phyloP scores from a whole-genome alignment of 2,329 filamentous ascomycete species.

The Lecanicillium sp. region DNA sequence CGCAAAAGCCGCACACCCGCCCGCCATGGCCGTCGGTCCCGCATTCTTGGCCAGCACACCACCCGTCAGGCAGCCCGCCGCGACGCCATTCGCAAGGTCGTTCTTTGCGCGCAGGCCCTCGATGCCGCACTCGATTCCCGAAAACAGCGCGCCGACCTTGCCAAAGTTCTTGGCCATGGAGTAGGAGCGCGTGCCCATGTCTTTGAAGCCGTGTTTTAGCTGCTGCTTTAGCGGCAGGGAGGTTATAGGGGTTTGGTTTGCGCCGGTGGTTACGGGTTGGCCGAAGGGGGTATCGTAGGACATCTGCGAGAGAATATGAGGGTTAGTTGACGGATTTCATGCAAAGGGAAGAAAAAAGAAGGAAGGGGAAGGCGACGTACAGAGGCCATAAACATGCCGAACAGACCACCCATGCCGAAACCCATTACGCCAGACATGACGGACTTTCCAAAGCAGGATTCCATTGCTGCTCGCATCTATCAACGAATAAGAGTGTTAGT shows the following conservation, averaged over 20 bases:
- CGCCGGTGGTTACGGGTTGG: conserved; percentile 30
- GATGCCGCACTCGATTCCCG: conserved; percentile 90
- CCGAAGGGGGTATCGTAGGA: conserved; percentile 91
- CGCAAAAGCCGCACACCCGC: conserved; percentile 89
- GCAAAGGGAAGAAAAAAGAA: neutral
- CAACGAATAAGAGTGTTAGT: conserved; percentile 7
- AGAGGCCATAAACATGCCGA: conserved; percentile 96
- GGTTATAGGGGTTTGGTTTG: conserved; percentile 31
- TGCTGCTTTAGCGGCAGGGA: conserved; percentile 78
- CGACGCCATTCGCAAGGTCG: conserved; percentile 79
- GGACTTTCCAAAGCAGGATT: conserved; percentile 85
- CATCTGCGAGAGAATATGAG: conserved; percentile 53
- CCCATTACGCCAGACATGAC: conserved; percentile 87
- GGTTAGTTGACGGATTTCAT: neutral
- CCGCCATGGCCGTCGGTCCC: conserved; percentile 77
- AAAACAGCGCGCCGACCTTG: conserved; percentile 83
- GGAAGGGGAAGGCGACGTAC: conserved; percentile 42
- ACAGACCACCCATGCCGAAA: conserved; percentile 86
- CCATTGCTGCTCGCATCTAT: conserved; percentile 78
- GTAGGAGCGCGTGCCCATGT: conserved; percentile 82
- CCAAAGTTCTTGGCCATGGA: conserved; percentile 91
- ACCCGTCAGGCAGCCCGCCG: conserved; percentile 84
- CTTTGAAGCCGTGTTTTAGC: conserved; percentile 76
- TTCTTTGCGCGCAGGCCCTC: conserved; percentile 91
- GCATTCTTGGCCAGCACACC: conserved; percentile 79